Percentiles rank a stretch among this genome's conserved stretches.
These are phyloP conservation scores for Furculomyces boomerangus DNA, from an alignment of 371 early-diverging fungal genomes.

Conservation along the genomic window DNA sequence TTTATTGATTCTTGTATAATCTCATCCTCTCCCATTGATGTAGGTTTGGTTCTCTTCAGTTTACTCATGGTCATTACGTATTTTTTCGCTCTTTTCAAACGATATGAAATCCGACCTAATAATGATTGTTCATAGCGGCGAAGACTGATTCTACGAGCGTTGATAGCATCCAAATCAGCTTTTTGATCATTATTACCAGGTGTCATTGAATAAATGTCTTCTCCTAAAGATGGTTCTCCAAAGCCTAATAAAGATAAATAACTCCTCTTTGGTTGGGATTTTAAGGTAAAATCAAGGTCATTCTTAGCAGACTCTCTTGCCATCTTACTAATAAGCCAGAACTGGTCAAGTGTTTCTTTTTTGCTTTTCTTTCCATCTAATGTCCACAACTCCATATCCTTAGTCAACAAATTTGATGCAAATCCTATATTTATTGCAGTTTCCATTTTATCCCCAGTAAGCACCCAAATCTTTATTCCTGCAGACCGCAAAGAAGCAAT, in stretches of 20 bases:
- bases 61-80: neutral
- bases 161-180: neutral
- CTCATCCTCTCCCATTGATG: neutral
- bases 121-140: neutral
- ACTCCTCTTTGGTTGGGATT: neutral
- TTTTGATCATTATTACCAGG: too few relatives aligned
- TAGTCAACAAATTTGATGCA: slow-evolving; percentile 60
- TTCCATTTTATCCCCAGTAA: slow-evolving; percentile 99
- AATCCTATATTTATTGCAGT: slow-evolving; percentile 98
- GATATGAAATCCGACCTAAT: slow-evolving; percentile 2
- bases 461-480: slow-evolving; percentile 96
- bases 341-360: slow-evolving; percentile 25
- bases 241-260: too few relatives aligned
- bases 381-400: slow-evolving; percentile 51
- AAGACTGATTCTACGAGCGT: neutral
- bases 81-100: neutral
- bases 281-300: neutral
- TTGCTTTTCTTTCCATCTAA: slow-evolving; percentile 32
- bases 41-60: neutral
- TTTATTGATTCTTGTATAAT: neutral
- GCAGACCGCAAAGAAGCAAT: slow-evolving; percentile 71
- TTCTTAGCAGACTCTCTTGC: slow-evolving; percentile 6
- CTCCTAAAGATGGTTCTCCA: neutral
- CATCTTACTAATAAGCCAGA: slow-evolving; percentile 25
- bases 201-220: neutral